Percentiles rank a stretch among this genome's conserved stretches.
Conservation (phyloP, 1,139 yeast genomes). For the Yamadazyma kanchanaburiensis region DNA sequence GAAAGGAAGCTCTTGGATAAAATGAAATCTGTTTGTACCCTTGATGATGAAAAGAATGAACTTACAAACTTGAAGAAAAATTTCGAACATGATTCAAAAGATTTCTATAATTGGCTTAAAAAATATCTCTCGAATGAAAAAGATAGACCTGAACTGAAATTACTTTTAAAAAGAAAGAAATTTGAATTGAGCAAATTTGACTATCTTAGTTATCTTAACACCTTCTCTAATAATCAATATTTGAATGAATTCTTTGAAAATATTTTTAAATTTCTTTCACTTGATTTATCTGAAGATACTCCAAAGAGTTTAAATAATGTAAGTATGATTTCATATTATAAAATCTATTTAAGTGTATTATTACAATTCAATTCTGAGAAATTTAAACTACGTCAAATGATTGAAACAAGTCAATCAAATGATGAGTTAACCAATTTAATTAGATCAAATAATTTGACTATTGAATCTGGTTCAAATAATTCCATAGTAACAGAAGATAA, state of each 20-base stretch:
- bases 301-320: conserved; percentile 18
- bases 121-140: conserved; percentile 66
- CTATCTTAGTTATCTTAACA: conserved; percentile 63
- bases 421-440: conserved; percentile 39
- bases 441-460: conserved; percentile 25
- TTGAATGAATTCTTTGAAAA: conserved; percentile 39
- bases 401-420: conserved; percentile 39
- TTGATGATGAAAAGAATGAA: conserved; percentile 17
- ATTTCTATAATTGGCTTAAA: conserved; percentile 72
- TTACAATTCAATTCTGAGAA: conserved; percentile 43
- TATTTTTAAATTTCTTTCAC: conserved; percentile 33
- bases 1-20: conserved; percentile 26
- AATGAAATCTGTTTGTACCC: conserved; percentile 13
- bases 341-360: conserved; percentile 31
- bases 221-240: conserved; percentile 52
- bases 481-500: conserved; percentile 26
- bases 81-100: conserved; percentile 72
- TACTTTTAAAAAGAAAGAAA: conserved; percentile 52
- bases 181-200: conserved; percentile 73
- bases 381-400: conserved; percentile 40
- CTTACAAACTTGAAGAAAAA: conserved; percentile 36
- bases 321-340: conserved; percentile 25
- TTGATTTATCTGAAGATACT: conserved; percentile 19
- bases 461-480: conserved; percentile 13
- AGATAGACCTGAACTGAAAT: conserved; percentile 59